A percentile compares a stretch with the other conserved stretches of the same genome.
Conservation (phyloP, 345 rosid genomes). For the Leavenworthia alabamica region DNA sequence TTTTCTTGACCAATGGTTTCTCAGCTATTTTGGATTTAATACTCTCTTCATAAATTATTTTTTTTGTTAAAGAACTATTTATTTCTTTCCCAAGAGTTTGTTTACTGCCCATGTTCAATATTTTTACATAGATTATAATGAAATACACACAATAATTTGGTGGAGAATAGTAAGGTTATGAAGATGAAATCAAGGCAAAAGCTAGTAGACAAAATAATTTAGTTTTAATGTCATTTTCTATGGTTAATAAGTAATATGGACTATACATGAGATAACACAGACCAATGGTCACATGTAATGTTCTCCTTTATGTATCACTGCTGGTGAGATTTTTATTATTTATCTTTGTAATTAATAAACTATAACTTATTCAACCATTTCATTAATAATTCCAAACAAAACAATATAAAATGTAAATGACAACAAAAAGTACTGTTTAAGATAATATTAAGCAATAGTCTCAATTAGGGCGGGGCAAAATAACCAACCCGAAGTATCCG, state of each 20-base stretch:
- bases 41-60: neutral
- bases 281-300: conserved; percentile 36
- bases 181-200: conserved; percentile 2
- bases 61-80: neutral
- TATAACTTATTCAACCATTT: conserved; percentile 8
- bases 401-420: conserved; percentile 17
- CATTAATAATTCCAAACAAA: conserved; percentile 22
- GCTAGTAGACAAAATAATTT: conserved; percentile 20
- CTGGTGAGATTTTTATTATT: conserved; percentile 16
- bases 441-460: conserved; percentile 9
- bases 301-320: conserved; percentile 24
- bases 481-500: no score
- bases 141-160: conserved; percentile 11
- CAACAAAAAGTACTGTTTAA: conserved; percentile 15
- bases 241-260: conserved; percentile 22
- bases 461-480: no score
- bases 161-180: conserved; percentile 11
- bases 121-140: no score
- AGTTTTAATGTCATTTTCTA: conserved; percentile 29
- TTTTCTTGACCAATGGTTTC: conserved; percentile 12
- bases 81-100: conserved; percentile 5
- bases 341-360: conserved; percentile 11
- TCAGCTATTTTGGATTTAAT: conserved; percentile 23
- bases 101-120: conserved; percentile 7
- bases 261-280: conserved; percentile 18